Evolutionary conservation across 225 moss, liverwort and hornwort species (phyloP), one percentile per base, ranked within the genome.

Genomic region (Takakia lepidozioides): DNA sequence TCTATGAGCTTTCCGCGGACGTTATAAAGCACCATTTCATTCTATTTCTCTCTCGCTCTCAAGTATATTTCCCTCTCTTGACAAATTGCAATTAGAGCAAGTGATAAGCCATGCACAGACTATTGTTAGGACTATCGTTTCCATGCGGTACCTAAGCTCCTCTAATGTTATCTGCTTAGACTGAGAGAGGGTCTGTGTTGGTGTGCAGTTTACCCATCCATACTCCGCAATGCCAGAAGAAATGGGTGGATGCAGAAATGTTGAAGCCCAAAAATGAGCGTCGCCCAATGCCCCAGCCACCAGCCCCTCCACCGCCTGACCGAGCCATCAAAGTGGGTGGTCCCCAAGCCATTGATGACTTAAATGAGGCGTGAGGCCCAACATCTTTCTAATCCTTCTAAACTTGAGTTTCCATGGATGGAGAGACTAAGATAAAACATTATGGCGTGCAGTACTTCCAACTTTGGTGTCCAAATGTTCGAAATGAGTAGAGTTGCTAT

Each of bases 171-270:
- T 7, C 1, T 18, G 5, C 19, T 42, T 37, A 2, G 2, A 39
- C 5, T 38, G 17, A 34, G 6, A 50, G 17, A n/a, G 9, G 10
- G 37, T 10, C 1, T 50, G 44, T 36, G 11, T 32, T 32, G 15
- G 14, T 25, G 1, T 50, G 62, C 73, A 74, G 73, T 29, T 53
- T 74, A 59, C 73, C 73, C 1, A 73, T 73, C 19, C 73, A 73
- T 42, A 15, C 59, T 2, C 63, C 63, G 34, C 68, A 64, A 36
- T 74, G 73, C 30, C 62, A 74, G 52, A 68, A 68, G 58, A 74
- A 74, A 22, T 74, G 73, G 68, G 30, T 63, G 35, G 73, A 46
- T 14, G 29, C 22, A 48, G 55, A 74, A 42, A 51, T 45, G 45
- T 25, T 43, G 5, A 74, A 68, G 28, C 67, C 68, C 9, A 32